These are phyloP conservation scores for Xerocomus amazonicus DNA, from an alignment of 1,284 basidiomycete species.

Conservation along the genomic window DNA sequence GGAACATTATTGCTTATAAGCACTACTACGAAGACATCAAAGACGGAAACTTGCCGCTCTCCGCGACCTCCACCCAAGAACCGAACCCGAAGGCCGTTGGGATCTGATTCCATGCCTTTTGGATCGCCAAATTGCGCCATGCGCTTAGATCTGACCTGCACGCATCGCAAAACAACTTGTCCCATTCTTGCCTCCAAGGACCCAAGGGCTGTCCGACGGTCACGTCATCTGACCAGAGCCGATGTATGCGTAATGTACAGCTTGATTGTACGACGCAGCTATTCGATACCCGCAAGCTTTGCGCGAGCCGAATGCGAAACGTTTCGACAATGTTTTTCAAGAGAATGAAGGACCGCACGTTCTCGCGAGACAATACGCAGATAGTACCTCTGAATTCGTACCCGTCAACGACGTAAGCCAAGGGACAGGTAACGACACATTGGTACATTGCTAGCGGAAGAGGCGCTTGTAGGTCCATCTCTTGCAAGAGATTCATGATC, in stretches of 20 bases:
- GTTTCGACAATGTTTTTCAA: conserved; percentile 7
- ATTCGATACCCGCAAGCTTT: neutral
- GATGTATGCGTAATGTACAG: conserved; percentile 2
- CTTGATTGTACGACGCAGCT: conserved; percentile 6
- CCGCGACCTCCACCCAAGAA: conserved; percentile 1
- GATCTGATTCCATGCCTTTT: conserved; percentile 14
- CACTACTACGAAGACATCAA: neutral
- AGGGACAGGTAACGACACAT: conserved; percentile 7
- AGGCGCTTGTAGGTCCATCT: conserved; percentile 6
- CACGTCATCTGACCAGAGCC: conserved; percentile 7
- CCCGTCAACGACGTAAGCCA: conserved; percentile 7
- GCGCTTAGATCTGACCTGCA: conserved; percentile 5
- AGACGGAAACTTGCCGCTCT: neutral
- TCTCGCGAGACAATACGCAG: conserved; percentile 1
- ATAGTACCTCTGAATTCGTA: conserved; percentile 2
- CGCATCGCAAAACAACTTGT: conserved; percentile 11
- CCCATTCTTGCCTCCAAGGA: conserved; percentile 17
- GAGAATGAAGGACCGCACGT: conserved; percentile 9
- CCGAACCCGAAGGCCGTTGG: conserved; percentile 12
- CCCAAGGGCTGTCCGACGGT: conserved; percentile 9
- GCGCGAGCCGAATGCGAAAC: neutral
- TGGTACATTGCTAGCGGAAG: conserved; percentile 19
- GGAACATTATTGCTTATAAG: too few relatives aligned
- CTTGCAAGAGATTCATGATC: conserved; percentile 19
- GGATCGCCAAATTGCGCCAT: neutral